A percentile compares a stretch with the other conserved stretches of the same genome.
Conservation (phyloP, 805 yeast species). For the Wickerhamiella sergipiensis region DNA sequence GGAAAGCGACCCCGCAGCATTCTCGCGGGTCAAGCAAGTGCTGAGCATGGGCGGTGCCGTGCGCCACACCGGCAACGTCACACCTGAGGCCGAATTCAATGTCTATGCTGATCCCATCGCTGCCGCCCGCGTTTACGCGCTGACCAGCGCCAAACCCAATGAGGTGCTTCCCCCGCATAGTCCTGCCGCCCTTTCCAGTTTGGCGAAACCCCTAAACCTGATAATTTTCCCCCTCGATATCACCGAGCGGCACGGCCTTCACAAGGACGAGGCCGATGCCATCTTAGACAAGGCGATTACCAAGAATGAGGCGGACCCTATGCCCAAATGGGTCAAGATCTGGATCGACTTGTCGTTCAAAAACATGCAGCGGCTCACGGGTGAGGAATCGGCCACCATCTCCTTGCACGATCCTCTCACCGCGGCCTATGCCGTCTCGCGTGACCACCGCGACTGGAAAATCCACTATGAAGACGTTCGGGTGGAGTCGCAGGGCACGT, state of each 20-base stretch:
- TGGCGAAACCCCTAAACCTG: slow-evolving; percentile 20
- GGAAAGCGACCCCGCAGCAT: slow-evolving; percentile 25
- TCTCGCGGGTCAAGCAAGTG: slow-evolving; percentile 24
- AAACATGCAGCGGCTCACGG: slow-evolving; percentile 15
- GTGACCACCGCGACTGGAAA: slow-evolving; percentile 11
- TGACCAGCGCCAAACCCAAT: slow-evolving; percentile 21
- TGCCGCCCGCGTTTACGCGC: slow-evolving; percentile 26
- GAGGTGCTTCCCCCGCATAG: slow-evolving; percentile 20
- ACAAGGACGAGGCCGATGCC: slow-evolving; percentile 12
- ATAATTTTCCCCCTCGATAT: slow-evolving; percentile 28
- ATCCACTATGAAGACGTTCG: slow-evolving; percentile 23
- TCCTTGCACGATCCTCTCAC: slow-evolving; percentile 30
- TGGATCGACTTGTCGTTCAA: slow-evolving; percentile 22
- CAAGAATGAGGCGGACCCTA: slow-evolving; percentile 17
- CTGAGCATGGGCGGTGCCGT: slow-evolving; percentile 31
- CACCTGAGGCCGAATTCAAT: slow-evolving; percentile 31
- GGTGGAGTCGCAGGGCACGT: slow-evolving; percentile 28
- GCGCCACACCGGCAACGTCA: slow-evolving; percentile 26
- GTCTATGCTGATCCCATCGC: slow-evolving; percentile 30
- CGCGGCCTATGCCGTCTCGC: slow-evolving; percentile 22
- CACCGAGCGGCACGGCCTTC: slow-evolving; percentile 23
- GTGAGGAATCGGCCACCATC: slow-evolving; percentile 13
- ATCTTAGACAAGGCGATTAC: slow-evolving; percentile 9
- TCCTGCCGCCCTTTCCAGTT: slow-evolving; percentile 7
- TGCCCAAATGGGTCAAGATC: slow-evolving; percentile 24